These are phyloP conservation scores for Melanomma pulvis-pyrius DNA, from an alignment of 495 filamentous ascomycete species.

Conservation along the genomic window DNA sequence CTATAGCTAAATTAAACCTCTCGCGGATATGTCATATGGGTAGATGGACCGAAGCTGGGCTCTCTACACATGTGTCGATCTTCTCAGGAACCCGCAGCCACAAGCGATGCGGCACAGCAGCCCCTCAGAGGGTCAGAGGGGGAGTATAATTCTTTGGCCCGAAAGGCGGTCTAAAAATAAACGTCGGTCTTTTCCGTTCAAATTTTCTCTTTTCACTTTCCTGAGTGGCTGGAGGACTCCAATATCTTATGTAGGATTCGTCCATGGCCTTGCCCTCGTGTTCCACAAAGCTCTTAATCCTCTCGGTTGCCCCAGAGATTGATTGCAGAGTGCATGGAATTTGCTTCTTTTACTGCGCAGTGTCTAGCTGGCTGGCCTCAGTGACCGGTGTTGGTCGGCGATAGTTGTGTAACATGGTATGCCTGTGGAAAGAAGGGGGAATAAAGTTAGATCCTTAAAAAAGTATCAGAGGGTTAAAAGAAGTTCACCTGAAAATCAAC, in stretches of 20 bases:
- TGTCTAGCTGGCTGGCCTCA: too few species aligned
- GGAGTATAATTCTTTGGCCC: not conserved
- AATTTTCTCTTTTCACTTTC: not conserved
- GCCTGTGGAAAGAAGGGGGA: not conserved
- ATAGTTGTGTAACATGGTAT: not conserved
- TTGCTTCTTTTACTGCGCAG: not conserved
- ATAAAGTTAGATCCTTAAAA: not conserved
- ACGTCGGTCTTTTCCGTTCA: not conserved
- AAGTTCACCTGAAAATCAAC: not conserved
- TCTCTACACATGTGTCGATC: not conserved
- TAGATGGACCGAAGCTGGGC: not conserved
- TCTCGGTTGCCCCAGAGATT: not conserved
- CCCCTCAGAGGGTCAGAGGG: not conserved
- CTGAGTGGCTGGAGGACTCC: not conserved
- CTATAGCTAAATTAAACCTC: slow-evolving; percentile 16
- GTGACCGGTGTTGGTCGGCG: not conserved
- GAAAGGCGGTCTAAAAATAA: not conserved
- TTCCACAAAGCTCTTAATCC: not conserved
- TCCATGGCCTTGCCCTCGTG: not conserved
- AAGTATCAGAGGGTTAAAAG: not conserved
- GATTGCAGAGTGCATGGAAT: not conserved
- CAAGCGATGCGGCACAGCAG: slow-evolving; percentile 3
- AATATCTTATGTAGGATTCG: not conserved
- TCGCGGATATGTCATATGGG: not conserved
- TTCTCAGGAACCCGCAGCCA: slow-evolving; percentile 10